phyloP scores from a whole-genome alignment of 1,284 basidiomycete species.

The Xanthoconium separans region DNA sequence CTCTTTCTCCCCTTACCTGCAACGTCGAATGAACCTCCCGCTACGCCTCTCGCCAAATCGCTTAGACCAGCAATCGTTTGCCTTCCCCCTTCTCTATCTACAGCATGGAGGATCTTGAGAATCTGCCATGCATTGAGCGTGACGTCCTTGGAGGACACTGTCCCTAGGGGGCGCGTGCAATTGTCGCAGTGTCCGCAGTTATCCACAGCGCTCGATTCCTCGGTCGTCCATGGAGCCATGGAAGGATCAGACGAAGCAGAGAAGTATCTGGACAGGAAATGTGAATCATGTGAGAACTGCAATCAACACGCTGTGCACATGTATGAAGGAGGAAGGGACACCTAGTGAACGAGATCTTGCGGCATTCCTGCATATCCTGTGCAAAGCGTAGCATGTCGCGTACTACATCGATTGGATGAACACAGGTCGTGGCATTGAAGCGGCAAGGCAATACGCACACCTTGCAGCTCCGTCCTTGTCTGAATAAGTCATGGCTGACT shows the following conservation, averaged over 20 bases:
- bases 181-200: slow-evolving; percentile 92
- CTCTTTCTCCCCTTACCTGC: slow-evolving; percentile 39
- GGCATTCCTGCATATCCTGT: slow-evolving; percentile 65
- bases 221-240: slow-evolving; percentile 69
- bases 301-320: slow-evolving; percentile 4
- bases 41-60: slow-evolving; percentile 61
- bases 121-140: slow-evolving; percentile 77
- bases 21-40: slow-evolving; percentile 56
- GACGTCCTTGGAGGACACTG: slow-evolving; percentile 58
- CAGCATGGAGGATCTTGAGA: slow-evolving; percentile 56
- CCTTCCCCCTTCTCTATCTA: slow-evolving; percentile 52
- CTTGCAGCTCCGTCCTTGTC: slow-evolving; percentile 68
- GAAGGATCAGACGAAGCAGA: slow-evolving; percentile 71
- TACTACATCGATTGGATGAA: slow-evolving; percentile 44
- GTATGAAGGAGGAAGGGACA: slow-evolving; percentile 33
- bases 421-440: not conserved
- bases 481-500: slow-evolving; percentile 57
- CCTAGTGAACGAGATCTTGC: slow-evolving; percentile 70
- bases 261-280: slow-evolving; percentile 61
- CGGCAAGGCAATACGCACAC: slow-evolving; percentile 45
- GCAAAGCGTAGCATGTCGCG: slow-evolving; percentile 77
- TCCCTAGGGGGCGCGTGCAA: slow-evolving; percentile 62
- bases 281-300: slow-evolving; percentile 6
- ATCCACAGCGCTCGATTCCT: slow-evolving; percentile 55
- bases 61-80: slow-evolving; percentile 70